Evolutionary conservation across 768 basidiomycete genomes (phyloP), one percentile per base, ranked within the genome.

Genomic region (Collybiopsis luxurians): DNA sequence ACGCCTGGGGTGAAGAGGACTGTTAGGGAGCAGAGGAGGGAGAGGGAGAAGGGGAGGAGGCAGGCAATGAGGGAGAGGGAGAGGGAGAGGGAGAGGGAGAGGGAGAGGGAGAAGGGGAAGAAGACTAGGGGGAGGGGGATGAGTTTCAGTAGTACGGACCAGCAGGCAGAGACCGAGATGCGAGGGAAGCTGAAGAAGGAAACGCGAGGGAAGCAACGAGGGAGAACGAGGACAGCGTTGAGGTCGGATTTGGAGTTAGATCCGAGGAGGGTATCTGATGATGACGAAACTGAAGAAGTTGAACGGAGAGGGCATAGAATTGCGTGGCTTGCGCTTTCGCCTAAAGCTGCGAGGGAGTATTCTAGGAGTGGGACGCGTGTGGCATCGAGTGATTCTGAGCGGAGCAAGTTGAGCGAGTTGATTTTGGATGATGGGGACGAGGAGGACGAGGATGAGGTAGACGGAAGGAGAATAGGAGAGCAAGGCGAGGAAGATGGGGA

Each of bases 1-100:
- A 86, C 91, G 0, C 75, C 79, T 4, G 82, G 85, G 46, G 73
- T 98, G 56, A 98, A 97, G 71, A 68, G 79, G 40, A 75, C 76
- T 10, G 92, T 90, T n/a, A 79, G 80, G 50, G 68, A 72, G 40
- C 71, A 69, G 40, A 72, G 78, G 57, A 74, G 79, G 58, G 61
- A 69, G 58, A 66, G 61, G 63, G 64, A 60, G 61, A 59, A 50
- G 69, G 63, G 53, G 64, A 61, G 60, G 46, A 61, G 28, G 34
- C 26, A 36, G 28, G 44, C 27, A 46, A 19, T 19, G 4, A 51
- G 26, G 26, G 24, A 15, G 62, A 47, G 51, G 57, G 28, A 59
- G 58, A 39, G 36, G 57, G 34, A 36, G 11, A 19, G 17, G 34
- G 38, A 31, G 11, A 28, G 46, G 53, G 39, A 52, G 43, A 49